phyloP scores from a whole-genome alignment of 176 grass and related monocot genomes.

The barley (Hordeum vulgare) region DNA sequence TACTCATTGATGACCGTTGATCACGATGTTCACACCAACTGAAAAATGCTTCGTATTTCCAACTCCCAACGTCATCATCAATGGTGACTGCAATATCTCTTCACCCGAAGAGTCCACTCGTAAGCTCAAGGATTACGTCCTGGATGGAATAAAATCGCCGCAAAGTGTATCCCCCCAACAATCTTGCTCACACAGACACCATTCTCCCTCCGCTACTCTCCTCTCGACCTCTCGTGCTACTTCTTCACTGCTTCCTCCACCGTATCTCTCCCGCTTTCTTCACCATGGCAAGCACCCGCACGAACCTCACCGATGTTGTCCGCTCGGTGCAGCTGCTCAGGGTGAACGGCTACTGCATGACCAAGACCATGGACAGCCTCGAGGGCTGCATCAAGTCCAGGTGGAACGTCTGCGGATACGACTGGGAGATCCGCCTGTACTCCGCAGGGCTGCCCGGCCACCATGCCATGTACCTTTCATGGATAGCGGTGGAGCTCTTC shows the following conservation, averaged over 20 bases:
- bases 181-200: no score
- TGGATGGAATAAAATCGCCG: no score
- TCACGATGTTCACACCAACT: no score
- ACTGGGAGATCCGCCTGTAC: not conserved
- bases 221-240: no score
- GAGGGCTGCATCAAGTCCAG: not conserved
- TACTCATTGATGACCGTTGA: not conserved
- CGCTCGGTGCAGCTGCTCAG: not conserved
- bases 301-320: not conserved
- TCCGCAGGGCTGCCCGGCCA: not conserved
- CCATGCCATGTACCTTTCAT: not conserved
- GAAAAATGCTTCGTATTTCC: no score
- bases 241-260: not conserved
- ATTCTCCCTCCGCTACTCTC: no score
- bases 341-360: no score
- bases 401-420: not conserved
- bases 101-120: no score
- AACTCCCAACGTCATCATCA: no score
- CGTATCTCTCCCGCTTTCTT: not conserved
- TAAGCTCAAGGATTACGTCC: no score
- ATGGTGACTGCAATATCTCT: no score
- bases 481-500: not conserved
- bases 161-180: no score
- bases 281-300: not conserved
- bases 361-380: not conserved